phyloP scores from a whole-genome alignment of 1,139 yeast genomes.

The Candida mesenterica region DNA sequence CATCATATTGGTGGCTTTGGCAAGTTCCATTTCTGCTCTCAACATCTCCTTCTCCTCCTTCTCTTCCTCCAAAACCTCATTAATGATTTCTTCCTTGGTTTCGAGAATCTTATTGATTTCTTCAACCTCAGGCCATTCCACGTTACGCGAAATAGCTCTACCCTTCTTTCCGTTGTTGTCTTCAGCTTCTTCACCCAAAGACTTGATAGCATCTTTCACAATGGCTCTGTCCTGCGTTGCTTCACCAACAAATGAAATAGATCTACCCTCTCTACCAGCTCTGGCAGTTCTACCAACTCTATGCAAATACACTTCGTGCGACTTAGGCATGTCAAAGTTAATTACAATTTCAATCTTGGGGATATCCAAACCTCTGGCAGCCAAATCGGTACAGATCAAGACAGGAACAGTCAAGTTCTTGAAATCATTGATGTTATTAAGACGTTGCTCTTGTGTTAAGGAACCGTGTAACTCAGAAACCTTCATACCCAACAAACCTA shows the following conservation, averaged over 20 bases:
- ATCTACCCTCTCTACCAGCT: slow-evolving; percentile 95
- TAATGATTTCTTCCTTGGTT: slow-evolving; percentile 55
- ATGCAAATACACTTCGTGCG: slow-evolving; percentile 86
- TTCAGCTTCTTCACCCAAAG: slow-evolving; percentile 46
- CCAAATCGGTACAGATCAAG: slow-evolving; percentile 92
- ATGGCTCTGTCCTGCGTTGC: slow-evolving; percentile 78
- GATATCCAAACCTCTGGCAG: slow-evolving; percentile 98
- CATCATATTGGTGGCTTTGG: slow-evolving; percentile 79
- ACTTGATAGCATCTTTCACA: slow-evolving; percentile 81
- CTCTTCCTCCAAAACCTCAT: slow-evolving; percentile 84
- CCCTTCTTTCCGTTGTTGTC: slow-evolving; percentile 36
- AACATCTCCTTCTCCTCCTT: slow-evolving; percentile 81
- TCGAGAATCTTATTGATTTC: slow-evolving; percentile 60
- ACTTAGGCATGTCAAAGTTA: slow-evolving; percentile 94
- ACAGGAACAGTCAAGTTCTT: slow-evolving; percentile 81
- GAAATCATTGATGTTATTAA: slow-evolving; percentile 77
- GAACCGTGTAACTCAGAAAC: slow-evolving; percentile 96
- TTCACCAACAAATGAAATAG: slow-evolving; percentile 93
- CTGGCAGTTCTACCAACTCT: slow-evolving; percentile 99
- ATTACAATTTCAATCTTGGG: slow-evolving; percentile 94
- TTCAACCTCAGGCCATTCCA: slow-evolving; percentile 84
- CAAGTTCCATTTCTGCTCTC: slow-evolving; percentile 87
- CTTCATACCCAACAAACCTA: slow-evolving; percentile 82
- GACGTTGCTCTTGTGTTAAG: slow-evolving; percentile 91
- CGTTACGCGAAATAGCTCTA: slow-evolving; percentile 75